Evolutionary conservation across 2,329 filamentous ascomycete genomes (phyloP).

Genomic region (Aurifilum marmelostoma): DNA sequence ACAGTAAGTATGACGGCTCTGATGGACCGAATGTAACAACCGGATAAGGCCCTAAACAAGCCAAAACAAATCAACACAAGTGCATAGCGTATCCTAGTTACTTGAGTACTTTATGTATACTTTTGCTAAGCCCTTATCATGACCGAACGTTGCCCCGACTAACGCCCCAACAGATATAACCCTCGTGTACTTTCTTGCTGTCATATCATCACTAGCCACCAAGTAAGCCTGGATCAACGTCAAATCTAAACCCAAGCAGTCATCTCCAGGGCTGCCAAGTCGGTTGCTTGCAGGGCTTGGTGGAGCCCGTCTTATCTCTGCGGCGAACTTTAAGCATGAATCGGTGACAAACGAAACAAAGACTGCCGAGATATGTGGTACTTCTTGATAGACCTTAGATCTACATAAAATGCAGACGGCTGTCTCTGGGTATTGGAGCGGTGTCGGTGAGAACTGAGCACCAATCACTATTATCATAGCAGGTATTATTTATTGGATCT

Average conservation of each 20-base stretch:
- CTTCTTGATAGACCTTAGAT: not conserved
- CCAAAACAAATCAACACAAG: not conserved
- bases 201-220: not conserved
- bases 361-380: not conserved
- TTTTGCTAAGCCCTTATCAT: not conserved
- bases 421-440: no score
- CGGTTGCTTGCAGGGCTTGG: not conserved
- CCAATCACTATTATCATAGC: no score
- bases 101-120: not conserved
- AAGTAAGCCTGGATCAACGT: not conserved
- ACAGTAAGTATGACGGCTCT: not conserved
- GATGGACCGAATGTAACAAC: not conserved
- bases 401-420: not conserved
- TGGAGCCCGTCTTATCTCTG: slow-evolving; percentile 1
- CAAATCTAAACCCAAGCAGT: not conserved
- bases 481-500: no score
- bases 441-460: no score
- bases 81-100: not conserved
- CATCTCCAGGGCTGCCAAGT: not conserved
- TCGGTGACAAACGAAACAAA: not conserved
- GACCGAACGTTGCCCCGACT: not conserved
- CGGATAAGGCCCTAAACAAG: not conserved
- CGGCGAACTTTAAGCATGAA: not conserved
- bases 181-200: no score
- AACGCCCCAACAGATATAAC: not conserved